Base-by-base conservation (phyloP, 306 rosid species). In the Clitoria ternatea region DNA sequence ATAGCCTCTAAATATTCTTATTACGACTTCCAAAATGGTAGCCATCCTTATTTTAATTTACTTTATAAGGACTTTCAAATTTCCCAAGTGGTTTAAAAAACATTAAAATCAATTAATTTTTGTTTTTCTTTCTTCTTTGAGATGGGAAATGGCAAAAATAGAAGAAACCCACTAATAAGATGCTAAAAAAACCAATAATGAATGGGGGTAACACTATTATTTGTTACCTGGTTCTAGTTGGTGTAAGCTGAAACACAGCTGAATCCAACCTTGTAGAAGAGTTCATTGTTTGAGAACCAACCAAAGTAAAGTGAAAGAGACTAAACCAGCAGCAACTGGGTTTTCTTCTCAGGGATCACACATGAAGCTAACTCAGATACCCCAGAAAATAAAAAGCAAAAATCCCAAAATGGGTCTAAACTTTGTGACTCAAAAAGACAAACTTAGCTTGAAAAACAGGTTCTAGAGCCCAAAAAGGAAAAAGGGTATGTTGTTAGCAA, bases 191-290 rank as follows among this genome's bases (percentile, higher is more conserved):
- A 18, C 13, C 35, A 74, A 40, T 48, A 37, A 35, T 23, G 44
- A 76, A 57, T 40, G 40, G 44, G 44, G 17, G 43, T 24, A 29
- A 8, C 24, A 47, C 17, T 32, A 59, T 14, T n/a, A 15, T 5
- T 14, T n/a, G n/a, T 5, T 42, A 80, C 98, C 98, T 90, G 45
- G 98, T 93, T 81, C 97, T 88, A 66, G 98, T 93, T 29, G 98
- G 97, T 29, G 97, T 88, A 77, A 93, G 96, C 72, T 88, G 98
- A 83, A 93, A 93, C 48, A 89, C 70, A 76, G 78, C 94, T 44
- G 88, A 93, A 81, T 93, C 97, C 53, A 93, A 79, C 80, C 69
- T 80, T 70, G 83, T 73, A 26, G 89, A 90, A 59, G 96, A 76
- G 76, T 82, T 88, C 98, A 93, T 90, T 47, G 70, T n/a, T n/a